Percentiles rank a stretch among this genome's conserved stretches.
Evolutionary conservation across 2,329 filamentous ascomycete genomes (phyloP).

Genomic region (Colletotrichum limetticola): DNA sequence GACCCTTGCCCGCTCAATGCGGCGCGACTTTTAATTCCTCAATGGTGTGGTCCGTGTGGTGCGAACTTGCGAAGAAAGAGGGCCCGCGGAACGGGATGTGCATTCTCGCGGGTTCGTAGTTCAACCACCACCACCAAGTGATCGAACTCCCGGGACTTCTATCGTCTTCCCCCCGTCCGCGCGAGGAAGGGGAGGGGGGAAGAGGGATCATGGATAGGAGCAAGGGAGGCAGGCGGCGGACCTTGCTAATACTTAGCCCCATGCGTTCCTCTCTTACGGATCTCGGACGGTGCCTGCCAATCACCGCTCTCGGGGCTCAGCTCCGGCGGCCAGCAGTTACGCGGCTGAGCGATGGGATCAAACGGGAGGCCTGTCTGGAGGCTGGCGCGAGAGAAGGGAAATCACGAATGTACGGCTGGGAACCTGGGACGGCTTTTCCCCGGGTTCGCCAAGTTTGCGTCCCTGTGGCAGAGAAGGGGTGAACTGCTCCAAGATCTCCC

Average conservation of each 20-base stretch:
- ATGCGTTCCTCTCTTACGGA: conserved; percentile 1
- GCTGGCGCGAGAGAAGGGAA: neutral
- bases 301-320: neutral
- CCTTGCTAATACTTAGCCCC: conserved; percentile 6
- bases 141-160: neutral
- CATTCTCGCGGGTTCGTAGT: neutral
- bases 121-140: neutral
- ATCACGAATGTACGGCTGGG: neutral
- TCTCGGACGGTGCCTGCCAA: conserved; percentile 5
- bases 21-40: conserved; percentile 22
- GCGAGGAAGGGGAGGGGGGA: neutral
- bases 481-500: neutral
- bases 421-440: neutral
- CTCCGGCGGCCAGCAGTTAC: neutral
- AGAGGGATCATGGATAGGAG: neutral
- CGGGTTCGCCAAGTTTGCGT: neutral
- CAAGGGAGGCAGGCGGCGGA: no score
- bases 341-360: neutral
- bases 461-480: neutral
- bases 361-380: neutral
- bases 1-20: conserved; percentile 20
- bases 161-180: conserved; percentile 6
- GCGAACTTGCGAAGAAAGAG: neutral
- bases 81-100: neutral
- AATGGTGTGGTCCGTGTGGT: neutral